These are phyloP conservation scores for Wickerhamomyces sp. DNA, from an alignment of 1,139 yeast species.

Conservation along the genomic window DNA sequence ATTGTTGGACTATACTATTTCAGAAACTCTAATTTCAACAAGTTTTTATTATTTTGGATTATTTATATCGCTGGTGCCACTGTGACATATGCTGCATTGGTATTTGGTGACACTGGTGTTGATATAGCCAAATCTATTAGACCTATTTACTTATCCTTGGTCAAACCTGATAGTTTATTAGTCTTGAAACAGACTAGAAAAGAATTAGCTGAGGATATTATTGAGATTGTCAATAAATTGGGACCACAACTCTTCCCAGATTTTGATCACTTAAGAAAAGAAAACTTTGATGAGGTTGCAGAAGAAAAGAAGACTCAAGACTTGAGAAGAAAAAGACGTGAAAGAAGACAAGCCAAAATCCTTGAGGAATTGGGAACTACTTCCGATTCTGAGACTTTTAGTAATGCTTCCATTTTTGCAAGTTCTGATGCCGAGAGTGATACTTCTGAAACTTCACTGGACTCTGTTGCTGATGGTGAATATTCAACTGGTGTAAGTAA, in stretches of 20 bases:
- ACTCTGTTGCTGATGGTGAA: conserved; percentile 7
- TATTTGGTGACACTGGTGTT: conserved; percentile 90
- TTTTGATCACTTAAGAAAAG: conserved; percentile 51
- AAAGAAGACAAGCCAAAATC: conserved; percentile 26
- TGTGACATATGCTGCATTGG: conserved; percentile 81
- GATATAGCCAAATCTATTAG: conserved; percentile 79
- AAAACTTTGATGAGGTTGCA: conserved; percentile 39
- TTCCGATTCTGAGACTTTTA: conserved; percentile 21
- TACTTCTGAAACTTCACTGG: conserved; percentile 18
- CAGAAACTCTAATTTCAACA: conserved; percentile 22
- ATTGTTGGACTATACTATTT: conserved; percentile 33
- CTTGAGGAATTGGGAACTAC: conserved; percentile 15
- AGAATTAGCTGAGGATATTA: conserved; percentile 52
- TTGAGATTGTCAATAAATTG: conserved; percentile 60
- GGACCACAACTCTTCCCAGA: conserved; percentile 83
- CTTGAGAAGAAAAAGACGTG: conserved; percentile 41
- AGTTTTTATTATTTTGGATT: conserved; percentile 25
- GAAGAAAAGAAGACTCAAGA: conserved; percentile 54
- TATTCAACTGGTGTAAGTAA: conserved; percentile 19
- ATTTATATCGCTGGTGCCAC: conserved; percentile 44
- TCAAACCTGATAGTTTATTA: conserved; percentile 47
- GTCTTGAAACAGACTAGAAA: conserved; percentile 52
- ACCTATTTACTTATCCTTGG: conserved; percentile 74
- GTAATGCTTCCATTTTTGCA: conserved; percentile 21
- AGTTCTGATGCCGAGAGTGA: conserved; percentile 23